These are phyloP conservation scores for Zasmidium cellare DNA, from an alignment of 2,329 filamentous ascomycete genomes.

Conservation along the genomic window DNA sequence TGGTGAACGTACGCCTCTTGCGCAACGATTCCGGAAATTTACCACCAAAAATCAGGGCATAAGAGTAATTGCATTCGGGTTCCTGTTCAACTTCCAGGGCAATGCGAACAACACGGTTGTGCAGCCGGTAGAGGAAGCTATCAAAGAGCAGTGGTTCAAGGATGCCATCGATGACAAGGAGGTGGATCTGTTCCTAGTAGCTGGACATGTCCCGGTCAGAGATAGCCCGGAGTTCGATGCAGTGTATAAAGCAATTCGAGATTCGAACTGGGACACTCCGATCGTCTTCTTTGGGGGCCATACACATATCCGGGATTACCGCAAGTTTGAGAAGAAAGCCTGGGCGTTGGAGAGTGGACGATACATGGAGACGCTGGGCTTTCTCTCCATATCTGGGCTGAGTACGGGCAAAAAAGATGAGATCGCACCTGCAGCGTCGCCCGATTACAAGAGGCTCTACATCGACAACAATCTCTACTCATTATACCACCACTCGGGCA, in stretches of 20 bases:
- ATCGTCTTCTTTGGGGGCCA: constrained; percentile 94
- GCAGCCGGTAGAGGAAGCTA: constrained; percentile 72
- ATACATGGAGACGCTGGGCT: constrained; percentile 94
- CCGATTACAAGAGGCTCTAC: constrained; percentile 74
- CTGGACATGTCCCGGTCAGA: constrained; percentile 80
- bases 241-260: constrained; percentile 76
- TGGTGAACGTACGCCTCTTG: constrained; percentile 71
- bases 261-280: constrained; percentile 74
- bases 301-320: constrained; percentile 82
- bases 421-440: constrained; percentile 35
- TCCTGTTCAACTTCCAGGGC: constrained; percentile 88
- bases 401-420: constrained; percentile 39
- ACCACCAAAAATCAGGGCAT: constrained; percentile 87
- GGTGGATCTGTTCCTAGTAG: constrained; percentile 81
- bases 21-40: constrained; percentile 82
- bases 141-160: constrained; percentile 87
- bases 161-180: constrained; percentile 75
- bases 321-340: constrained; percentile 73
- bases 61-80: constrained; percentile 84
- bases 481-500: constrained; percentile 75
- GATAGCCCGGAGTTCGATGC: constrained; percentile 72
- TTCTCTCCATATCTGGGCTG: constrained; percentile 78
- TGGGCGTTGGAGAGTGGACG: constrained; percentile 82
- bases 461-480: constrained; percentile 93
- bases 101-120: constrained; percentile 92